Evolutionary conservation across 331 rosid genomes (phyloP).

Genomic region (Rhamnella rubrinervis): DNA sequence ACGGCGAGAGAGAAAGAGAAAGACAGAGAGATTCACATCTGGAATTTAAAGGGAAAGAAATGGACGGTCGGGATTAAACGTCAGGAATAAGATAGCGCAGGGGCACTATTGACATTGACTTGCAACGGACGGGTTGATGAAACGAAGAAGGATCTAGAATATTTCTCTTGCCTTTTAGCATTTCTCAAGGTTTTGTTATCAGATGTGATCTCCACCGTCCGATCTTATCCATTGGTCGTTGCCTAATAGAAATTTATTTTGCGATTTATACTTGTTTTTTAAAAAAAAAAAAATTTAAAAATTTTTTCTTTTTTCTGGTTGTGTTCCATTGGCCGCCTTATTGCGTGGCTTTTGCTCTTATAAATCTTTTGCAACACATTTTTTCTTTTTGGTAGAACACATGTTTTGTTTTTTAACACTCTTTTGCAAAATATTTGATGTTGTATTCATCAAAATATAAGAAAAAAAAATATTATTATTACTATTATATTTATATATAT

Average conservation of each 20-base stretch:
- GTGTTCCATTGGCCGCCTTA: too few species aligned
- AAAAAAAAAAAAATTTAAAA: too few species aligned
- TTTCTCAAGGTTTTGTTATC: not conserved
- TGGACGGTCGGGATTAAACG: slow-evolving; percentile 27
- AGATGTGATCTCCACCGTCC: not conserved
- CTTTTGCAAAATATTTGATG: too few species aligned
- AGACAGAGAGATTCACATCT: not conserved
- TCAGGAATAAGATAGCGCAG: not conserved
- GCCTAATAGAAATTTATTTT: not conserved
- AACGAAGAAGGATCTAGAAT: slow-evolving; percentile 26
- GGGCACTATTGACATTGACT: slow-evolving; percentile 18
- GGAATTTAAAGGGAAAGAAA: not conserved
- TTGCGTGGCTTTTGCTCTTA: too few species aligned
- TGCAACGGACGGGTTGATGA: not conserved
- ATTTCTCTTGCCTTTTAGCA: not conserved
- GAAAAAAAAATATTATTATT: too few species aligned
- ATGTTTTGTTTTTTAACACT: too few species aligned
- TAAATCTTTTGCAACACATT: too few species aligned
- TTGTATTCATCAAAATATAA: too few species aligned
- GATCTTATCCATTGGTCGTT: not conserved
- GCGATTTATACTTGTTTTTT: not conserved
- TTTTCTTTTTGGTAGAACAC: too few species aligned
- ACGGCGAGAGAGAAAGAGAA: slow-evolving; percentile 21
- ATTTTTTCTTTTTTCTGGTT: too few species aligned
- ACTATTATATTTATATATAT: too few species aligned